Evolutionary conservation across 225 moss, liverwort and hornwort genomes (phyloP), one percentile per base, ranked within the genome.

Genomic region (Polytrichum commune): DNA sequence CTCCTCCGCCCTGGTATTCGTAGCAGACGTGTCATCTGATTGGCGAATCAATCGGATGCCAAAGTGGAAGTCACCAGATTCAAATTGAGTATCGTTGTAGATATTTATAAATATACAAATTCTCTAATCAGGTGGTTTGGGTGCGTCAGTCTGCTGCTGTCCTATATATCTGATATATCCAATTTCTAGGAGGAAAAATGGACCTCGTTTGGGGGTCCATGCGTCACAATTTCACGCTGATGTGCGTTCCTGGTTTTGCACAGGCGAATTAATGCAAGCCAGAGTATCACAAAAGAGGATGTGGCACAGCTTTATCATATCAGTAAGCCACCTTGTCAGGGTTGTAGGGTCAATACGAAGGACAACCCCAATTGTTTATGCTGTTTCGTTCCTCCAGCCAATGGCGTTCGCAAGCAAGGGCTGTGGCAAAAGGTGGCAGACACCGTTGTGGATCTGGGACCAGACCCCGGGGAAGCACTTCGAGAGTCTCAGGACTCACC

Each of bases 291-390:
- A 33, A 80, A 78, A 71, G 85, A 94, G 72, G 97, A 98, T 77
- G 75, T 98, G 13, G 75, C 82, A 19, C 92, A 88, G 79, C 87
- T 98, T 62, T 98, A 84, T 73, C 92, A 90, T 73, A 77, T 94
- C 77, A 88, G 94, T 74, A 98, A 87, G 79, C 88, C 90, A 4
- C n/a, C 77, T 18, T 98, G 97, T 83, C 85, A 89, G 70, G 94
- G 97, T 65, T 98, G 97, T 72, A 88, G 97, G 63, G 88, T 81
- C n/a, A 98, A 94, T 57, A 67, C 82, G 28, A 98, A 94, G 74
- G 97, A 98, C 84, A 92, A 90, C 54, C 97, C 97, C 27, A 98
- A 94, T 73, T 98, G 97, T 72, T 93, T 98, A 58, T 98, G 97
- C 74, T 88, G 86, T 75, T 81, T 98, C 63, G 89, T 98, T 66